Base-by-base conservation (phyloP, 2,329 filamentous ascomycete species). In the Penicillium palitans region DNA sequence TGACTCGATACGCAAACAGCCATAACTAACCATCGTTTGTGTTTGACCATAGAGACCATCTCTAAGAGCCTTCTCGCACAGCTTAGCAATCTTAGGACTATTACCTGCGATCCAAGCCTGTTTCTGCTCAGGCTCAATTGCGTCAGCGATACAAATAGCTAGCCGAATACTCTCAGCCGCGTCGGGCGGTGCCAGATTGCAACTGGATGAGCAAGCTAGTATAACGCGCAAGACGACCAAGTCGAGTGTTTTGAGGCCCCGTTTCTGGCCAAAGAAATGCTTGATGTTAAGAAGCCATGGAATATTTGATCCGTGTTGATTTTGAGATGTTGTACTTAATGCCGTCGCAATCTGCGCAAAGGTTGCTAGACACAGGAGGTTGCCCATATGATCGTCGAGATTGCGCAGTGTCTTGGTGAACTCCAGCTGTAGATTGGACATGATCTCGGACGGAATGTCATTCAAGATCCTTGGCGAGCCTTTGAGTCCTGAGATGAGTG, bases 281-380 rank as follows among this genome's bases (percentile, higher is more conserved):
- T 62, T 68, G 37, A 75, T 71, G 51, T 67, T 75, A 24, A 70
- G 65, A 27, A 77, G 59, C 74, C 75, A 77, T 12, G 58, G 37
- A 37, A 66, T 13, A 21, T 67, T 54, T 41, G 59, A 55, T 63
- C 58, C 61, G 39, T 63, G 59, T 55, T 66, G 56, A 9, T 56
- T 52, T 21, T 59, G 45, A 13, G 39, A 33, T 15, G 31, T 39
- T 27, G 49, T 13, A 12, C 39, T 45, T 51, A 60, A 58, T 9
- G 66, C 59, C 6, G 67, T 68, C 48, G 70, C 62, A 21, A 78
- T 69, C 4, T 67, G 71, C 5, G 75, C 72, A 58, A 78, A 75
- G 0, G 71, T 74, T 13, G 75, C 74, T n/a, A 78, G 68, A 41
- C 74, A 77, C n/a, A 78, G 61, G 6, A 79, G 65, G 37, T 73